These are phyloP conservation scores for Fusarium transvaalense DNA, from an alignment of 2,329 filamentous ascomycete genomes.

Conservation along the genomic window DNA sequence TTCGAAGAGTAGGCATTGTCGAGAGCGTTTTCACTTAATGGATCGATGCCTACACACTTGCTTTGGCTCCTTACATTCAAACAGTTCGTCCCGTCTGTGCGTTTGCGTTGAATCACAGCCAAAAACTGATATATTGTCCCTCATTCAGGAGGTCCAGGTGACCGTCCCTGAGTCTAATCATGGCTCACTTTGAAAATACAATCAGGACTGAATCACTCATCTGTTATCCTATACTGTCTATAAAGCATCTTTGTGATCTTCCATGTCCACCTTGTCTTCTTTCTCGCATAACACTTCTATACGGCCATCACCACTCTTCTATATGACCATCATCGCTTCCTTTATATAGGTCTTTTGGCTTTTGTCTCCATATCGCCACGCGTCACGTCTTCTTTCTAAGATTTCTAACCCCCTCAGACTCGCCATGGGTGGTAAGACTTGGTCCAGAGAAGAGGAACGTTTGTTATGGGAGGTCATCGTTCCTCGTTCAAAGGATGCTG, in stretches of 20 bases:
- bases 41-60: neutral
- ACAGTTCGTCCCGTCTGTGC: conserved; percentile 14
- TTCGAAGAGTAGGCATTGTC: conserved; percentile 58
- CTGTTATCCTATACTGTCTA: conserved; percentile 22
- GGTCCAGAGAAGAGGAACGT: conserved; percentile 62
- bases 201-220: conserved; percentile 47
- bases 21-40: neutral
- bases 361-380: conserved; percentile 4
- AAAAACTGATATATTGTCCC: conserved; percentile 13
- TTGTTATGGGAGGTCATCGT: conserved; percentile 62
- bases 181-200: conserved; percentile 10
- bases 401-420: neutral
- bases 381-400: neutral
- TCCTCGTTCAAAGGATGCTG: conserved; percentile 54
- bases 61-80: neutral
- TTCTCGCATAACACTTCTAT: conserved; percentile 6
- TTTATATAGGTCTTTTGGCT: conserved; percentile 14
- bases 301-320: conserved; percentile 1
- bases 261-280: conserved; percentile 15
- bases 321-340: conserved; percentile 1
- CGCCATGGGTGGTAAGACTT: conserved; percentile 65
- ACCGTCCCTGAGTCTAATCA: conserved; percentile 13
- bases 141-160: conserved; percentile 22
- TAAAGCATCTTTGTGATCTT: conserved; percentile 32
- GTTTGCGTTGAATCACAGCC: conserved; percentile 34